Evolutionary conservation across 1,284 basidiomycete genomes (phyloP), one percentile per base, ranked within the genome.

Genomic region (Pseudozyma flocculosa): DNA sequence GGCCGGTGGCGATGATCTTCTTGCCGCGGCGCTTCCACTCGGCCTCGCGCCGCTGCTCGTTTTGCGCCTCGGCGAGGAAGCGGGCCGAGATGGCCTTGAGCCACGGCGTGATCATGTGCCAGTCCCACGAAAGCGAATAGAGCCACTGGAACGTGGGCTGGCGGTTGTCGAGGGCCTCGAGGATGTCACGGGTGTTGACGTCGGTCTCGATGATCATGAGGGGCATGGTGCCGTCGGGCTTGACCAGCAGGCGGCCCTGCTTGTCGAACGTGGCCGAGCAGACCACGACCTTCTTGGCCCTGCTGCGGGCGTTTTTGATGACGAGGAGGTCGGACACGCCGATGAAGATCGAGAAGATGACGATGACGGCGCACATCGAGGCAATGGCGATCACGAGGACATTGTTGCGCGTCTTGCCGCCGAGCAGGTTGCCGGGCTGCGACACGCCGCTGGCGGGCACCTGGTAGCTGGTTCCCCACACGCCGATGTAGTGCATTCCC

Each of bases 61-160:
- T 56, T 22, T 48, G 43, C 22, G 45, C 43, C 47, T 65, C 52
- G 21, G 52, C 51, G 36, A 68, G 46, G 39, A 72, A 61, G 18
- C 71, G 57, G 21, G 73, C 72, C 23, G 79, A 71, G 54, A 82
- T 80, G 23, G 79, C 76, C 8, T 78, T 72, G 26, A 82, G 72
- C 66, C 81, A 81, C 1, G 81, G 80, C 10, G 73, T 70, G 50
- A 83, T 78, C 43, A 82, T 75, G 24, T 71, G 53, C 82, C 82
- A 82, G 73, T 82, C 80, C 79, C 82, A 82, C 4, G 80, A 80
- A 26, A 83, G 70, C 48, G 80, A 77, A 73, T 81, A 83, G 24
- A 83, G 78, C 81, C 82, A 82, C 70, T 82, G 82, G 78, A 82
- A 82, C 18, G 79, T 81, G 13, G 79, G 72, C 53, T 79, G 78